Conservation (phyloP, 1,284 basidiomycete genomes). For the Moesziomyces antarcticus region DNA sequence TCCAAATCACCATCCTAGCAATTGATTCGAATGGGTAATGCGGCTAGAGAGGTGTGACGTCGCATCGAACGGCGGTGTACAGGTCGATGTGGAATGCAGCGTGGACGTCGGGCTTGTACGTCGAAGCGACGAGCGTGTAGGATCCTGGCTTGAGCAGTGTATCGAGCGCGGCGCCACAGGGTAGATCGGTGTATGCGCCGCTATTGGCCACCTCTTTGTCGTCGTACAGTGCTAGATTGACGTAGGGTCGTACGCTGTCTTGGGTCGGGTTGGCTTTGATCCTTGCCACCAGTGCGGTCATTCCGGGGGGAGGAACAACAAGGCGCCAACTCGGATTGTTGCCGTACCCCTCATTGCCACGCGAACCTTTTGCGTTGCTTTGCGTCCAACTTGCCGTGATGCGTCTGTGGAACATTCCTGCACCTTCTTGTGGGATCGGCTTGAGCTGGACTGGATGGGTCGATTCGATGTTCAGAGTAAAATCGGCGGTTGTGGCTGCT, state of each 20-base stretch:
- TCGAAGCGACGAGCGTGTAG: constrained; percentile 41
- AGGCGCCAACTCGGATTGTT: constrained; percentile 79
- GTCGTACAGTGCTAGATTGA: constrained; percentile 29
- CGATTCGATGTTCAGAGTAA: constrained; percentile 74
- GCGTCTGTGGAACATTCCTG: constrained; percentile 84
- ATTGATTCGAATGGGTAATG: neutral
- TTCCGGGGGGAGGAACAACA: constrained; percentile 2
- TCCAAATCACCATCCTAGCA: neutral
- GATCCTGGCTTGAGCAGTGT: constrained; percentile 12
- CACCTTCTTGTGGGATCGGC: constrained; percentile 78
- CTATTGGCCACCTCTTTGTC: constrained; percentile 22
- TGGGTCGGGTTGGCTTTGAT: neutral
- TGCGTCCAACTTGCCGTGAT: constrained; percentile 72
- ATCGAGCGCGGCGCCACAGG: constrained; percentile 36
- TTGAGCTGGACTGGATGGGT: constrained; percentile 70
- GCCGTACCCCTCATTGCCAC: constrained; percentile 75
- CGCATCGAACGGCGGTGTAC: constrained; percentile 31
- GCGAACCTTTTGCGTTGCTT: constrained; percentile 75
- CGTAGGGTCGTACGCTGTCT: constrained; percentile 14
- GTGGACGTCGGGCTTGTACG: constrained; percentile 20
- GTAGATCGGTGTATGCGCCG: constrained; percentile 39
- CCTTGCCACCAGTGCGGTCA: constrained; percentile 6
- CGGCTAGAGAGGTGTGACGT: constrained; percentile 4
- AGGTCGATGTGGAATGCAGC: constrained; percentile 37
- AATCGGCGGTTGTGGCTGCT: constrained; percentile 76